These are phyloP conservation scores for Kodamaea arcana DNA, from an alignment of 1,139 yeast genomes.

Conservation along the genomic window DNA sequence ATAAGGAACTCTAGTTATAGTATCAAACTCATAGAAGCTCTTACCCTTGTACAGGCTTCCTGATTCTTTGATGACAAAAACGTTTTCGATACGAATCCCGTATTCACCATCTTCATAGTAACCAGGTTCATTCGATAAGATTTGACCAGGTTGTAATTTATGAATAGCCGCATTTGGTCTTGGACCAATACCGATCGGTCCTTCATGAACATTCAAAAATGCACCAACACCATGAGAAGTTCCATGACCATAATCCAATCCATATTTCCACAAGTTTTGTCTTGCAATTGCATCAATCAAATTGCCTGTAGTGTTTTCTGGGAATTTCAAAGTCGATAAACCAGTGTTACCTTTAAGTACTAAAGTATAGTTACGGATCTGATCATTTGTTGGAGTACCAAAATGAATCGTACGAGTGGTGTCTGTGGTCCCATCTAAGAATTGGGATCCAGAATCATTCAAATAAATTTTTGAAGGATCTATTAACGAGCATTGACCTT, in stretches of 20 bases:
- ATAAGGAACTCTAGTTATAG: slow-evolving; percentile 87
- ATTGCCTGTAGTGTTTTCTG: slow-evolving; percentile 82
- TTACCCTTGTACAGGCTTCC: slow-evolving; percentile 45
- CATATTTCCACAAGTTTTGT: slow-evolving; percentile 80
- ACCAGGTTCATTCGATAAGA: slow-evolving; percentile 94
- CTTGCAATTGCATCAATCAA: slow-evolving; percentile 86
- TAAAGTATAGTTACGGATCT: slow-evolving; percentile 72
- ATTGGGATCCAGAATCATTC: slow-evolving; percentile 93
- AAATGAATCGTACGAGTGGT: slow-evolving; percentile 91
- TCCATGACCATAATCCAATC: slow-evolving; percentile 92
- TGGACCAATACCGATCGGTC: slow-evolving; percentile 89
- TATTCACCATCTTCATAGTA: slow-evolving; percentile 88
- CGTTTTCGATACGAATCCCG: slow-evolving; percentile 92
- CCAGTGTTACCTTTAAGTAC: slow-evolving; percentile 93
- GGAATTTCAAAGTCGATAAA: slow-evolving; percentile 72
- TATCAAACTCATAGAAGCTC: slow-evolving; percentile 70
- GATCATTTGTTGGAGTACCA: slow-evolving; percentile 62
- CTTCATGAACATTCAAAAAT: slow-evolving; percentile 91
- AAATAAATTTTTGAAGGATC: slow-evolving; percentile 76
- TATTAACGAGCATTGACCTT: slow-evolving; percentile 58
- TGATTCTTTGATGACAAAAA: slow-evolving; percentile 57
- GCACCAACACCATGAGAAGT: slow-evolving; percentile 98
- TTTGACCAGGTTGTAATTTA: slow-evolving; percentile 64
- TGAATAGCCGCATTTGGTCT: slow-evolving; percentile 46
- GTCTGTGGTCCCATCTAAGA: slow-evolving; percentile 92